Conservation (phyloP, 1,139 yeast species). For the Pichia sp. region DNA sequence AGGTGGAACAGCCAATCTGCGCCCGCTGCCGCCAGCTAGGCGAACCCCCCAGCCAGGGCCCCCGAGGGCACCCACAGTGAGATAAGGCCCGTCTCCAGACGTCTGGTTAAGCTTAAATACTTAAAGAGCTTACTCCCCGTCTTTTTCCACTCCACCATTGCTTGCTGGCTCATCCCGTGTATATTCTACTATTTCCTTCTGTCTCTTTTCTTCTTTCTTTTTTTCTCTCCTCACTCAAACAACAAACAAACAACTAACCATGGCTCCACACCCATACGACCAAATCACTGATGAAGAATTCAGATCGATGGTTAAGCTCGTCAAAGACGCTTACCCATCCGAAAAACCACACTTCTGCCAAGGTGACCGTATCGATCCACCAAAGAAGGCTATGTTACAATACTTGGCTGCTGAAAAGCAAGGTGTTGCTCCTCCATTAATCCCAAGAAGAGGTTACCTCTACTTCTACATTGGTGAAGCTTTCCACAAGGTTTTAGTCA, state of each 20-base stretch:
- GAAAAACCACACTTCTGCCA: constrained; percentile 63
- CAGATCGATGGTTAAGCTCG: constrained; percentile 57
- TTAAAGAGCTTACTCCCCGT: not conserved
- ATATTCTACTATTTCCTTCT: too few relatives aligned
- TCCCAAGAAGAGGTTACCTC: constrained; percentile 65
- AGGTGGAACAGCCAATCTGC: not conserved
- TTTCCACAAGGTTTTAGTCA: constrained; percentile 73
- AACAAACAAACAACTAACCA: constrained; percentile 8
- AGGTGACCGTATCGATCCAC: constrained; percentile 77
- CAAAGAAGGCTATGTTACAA: constrained; percentile 69
- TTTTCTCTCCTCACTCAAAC: not conserved
- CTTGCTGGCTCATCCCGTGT: too few relatives aligned
- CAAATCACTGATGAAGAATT: constrained; percentile 67
- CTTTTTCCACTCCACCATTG: too few relatives aligned
- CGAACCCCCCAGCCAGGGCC: too few relatives aligned
- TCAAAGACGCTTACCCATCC: constrained; percentile 51
- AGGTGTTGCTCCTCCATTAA: constrained; percentile 54
- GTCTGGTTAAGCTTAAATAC: not conserved
- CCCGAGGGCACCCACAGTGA: too few relatives aligned
- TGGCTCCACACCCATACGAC: constrained; percentile 56
- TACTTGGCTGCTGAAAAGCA: constrained; percentile 67
- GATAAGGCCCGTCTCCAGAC: too few relatives aligned
- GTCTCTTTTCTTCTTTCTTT: too few relatives aligned
- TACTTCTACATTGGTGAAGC: constrained; percentile 62
- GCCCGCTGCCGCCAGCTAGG: constrained; percentile 2